Evolutionary conservation across 176 grass and related monocot species (phyloP).

Genomic region (Elymus sibiricus): DNA sequence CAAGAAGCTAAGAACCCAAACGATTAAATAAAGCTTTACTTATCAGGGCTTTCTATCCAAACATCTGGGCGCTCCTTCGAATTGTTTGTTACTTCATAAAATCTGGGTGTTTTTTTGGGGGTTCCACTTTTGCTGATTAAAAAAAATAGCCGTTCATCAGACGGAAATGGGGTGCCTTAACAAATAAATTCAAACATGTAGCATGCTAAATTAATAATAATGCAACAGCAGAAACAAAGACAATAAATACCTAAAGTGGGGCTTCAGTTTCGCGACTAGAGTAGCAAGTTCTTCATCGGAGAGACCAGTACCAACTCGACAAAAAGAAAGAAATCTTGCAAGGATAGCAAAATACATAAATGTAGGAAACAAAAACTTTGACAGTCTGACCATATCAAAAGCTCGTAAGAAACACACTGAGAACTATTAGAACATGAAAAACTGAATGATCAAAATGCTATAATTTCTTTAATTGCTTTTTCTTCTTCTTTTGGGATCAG

Average conservation of each 20-base stretch:
- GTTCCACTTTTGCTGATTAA: constrained; percentile 82
- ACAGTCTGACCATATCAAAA: constrained; percentile 6
- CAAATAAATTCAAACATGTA: not conserved
- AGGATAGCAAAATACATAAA: constrained; percentile 29
- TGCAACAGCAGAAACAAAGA: constrained; percentile 32
- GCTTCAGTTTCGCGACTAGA: constrained; percentile 81
- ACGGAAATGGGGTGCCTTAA: constrained; percentile 17
- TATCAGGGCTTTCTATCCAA: constrained; percentile 96
- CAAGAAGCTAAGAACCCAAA: constrained; percentile 20
- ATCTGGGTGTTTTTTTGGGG: constrained; percentile 68
- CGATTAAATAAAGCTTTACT: constrained; percentile 49
- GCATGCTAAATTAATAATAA: constrained; percentile 5
- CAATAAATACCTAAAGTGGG: constrained; percentile 77
- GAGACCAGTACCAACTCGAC: constrained; percentile 83
- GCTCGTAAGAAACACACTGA: not conserved
- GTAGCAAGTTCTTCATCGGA: constrained; percentile 70
- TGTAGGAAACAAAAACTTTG: not conserved
- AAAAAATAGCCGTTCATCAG: constrained; percentile 9
- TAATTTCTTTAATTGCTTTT: not conserved
- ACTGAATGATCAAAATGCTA: not conserved
- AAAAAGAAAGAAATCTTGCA: constrained; percentile 92
- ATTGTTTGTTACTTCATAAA: constrained; percentile 98
- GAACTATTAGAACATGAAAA: not conserved
- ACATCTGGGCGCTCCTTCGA: constrained; percentile 98
- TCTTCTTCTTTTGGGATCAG: not conserved